phyloP scores from a whole-genome alignment of 768 basidiomycete genomes.

The Chiua virens region DNA sequence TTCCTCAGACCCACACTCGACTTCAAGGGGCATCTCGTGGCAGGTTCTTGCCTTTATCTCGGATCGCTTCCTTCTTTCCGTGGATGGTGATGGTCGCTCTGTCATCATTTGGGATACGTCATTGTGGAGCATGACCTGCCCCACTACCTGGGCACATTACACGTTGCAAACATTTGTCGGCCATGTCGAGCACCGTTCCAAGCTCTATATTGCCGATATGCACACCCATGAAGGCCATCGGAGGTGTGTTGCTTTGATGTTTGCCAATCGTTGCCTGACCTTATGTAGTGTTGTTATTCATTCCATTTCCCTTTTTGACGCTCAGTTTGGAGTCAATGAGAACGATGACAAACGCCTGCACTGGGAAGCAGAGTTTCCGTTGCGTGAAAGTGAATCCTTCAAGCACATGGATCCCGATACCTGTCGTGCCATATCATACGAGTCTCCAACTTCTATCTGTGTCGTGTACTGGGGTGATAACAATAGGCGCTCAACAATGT shows the following conservation, averaged over 20 bases:
- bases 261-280: not conserved
- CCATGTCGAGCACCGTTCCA: constrained; percentile 1
- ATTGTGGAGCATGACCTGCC: not conserved
- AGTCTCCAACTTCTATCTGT: constrained; percentile 30
- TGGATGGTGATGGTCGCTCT: not conserved
- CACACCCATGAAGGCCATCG: not conserved
- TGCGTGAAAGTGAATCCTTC: constrained; percentile 22
- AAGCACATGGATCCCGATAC: constrained; percentile 34
- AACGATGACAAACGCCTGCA: not conserved
- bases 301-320: constrained; percentile 7
- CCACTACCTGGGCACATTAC: constrained; percentile 13
- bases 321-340: not conserved
- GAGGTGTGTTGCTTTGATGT: constrained; percentile 9
- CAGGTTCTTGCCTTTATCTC: constrained; percentile 18
- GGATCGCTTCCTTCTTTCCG: constrained; percentile 22
- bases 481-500: constrained; percentile 20
- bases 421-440: constrained; percentile 32
- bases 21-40: constrained; percentile 2
- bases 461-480: constrained; percentile 40
- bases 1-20: not conserved
- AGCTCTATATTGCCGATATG: constrained; percentile 17
- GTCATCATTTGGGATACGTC: constrained; percentile 19
- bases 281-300: constrained; percentile 12
- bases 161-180: constrained; percentile 3
- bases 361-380: constrained; percentile 13